phyloP scores from a whole-genome alignment of 352 stramenopile species.

The Phytophthora capsici region DNA sequence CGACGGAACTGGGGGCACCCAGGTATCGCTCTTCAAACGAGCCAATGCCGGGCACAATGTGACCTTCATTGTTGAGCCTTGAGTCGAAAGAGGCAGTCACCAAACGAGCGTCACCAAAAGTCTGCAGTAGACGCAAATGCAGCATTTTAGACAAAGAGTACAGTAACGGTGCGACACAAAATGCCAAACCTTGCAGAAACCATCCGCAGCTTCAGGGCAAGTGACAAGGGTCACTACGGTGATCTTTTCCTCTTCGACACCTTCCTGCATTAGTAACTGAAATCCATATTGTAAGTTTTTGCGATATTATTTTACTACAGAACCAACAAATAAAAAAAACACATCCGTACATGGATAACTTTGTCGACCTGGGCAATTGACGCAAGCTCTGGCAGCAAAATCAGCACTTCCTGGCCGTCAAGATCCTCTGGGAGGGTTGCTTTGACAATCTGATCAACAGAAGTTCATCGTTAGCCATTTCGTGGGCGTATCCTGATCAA shows the following conservation, averaged over 20 bases:
- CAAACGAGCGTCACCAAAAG: conserved; percentile 74
- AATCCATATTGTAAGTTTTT: background rate
- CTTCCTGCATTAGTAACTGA: conserved; percentile 74
- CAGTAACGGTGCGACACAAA: background rate
- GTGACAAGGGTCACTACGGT: conserved; percentile 84
- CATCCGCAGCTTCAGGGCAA: conserved; percentile 77
- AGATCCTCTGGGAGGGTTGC: conserved; percentile 65
- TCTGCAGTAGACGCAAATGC: conserved; percentile 24
- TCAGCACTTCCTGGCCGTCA: conserved; percentile 68
- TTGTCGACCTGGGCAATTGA: conserved; percentile 72
- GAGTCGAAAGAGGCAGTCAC: conserved; percentile 83
- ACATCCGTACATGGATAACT: conserved; percentile 67
- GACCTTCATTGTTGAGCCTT: conserved; percentile 56
- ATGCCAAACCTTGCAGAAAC: conserved; percentile 71
- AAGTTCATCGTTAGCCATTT: conserved; percentile 1
- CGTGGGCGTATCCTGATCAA: background rate
- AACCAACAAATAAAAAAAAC: background rate
- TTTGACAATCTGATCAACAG: conserved; percentile 46
- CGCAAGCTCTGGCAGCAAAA: conserved; percentile 73
- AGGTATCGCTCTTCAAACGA: conserved; percentile 80
- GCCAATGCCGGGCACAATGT: conserved; percentile 78
- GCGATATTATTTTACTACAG: background rate
- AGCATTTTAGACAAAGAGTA: conserved; percentile 2
- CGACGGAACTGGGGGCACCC: conserved; percentile 39
- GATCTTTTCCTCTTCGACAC: conserved; percentile 79